These are phyloP conservation scores for Hypoxylon crocopeplum DNA, from an alignment of 495 filamentous ascomycete species.

Conservation along the genomic window DNA sequence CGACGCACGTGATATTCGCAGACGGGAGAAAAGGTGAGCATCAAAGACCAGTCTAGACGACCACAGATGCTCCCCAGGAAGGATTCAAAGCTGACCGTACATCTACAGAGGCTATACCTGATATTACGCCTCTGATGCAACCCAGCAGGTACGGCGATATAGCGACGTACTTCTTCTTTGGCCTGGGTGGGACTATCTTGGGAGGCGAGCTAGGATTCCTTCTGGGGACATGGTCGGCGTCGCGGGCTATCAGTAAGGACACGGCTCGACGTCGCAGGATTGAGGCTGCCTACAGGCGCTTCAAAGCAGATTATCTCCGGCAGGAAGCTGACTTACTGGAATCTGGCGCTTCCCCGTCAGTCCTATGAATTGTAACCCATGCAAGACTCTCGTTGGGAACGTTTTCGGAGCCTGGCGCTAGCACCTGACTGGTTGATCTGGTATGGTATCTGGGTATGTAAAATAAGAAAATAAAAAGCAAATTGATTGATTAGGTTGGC, in stretches of 20 bases:
- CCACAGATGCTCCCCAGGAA: background rate
- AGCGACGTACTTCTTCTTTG: conserved; percentile 69
- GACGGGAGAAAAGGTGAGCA: conserved; percentile 62
- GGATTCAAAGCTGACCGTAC: too few relatives aligned
- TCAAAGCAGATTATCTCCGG: conserved; percentile 66
- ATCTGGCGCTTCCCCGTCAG: conserved; percentile 27
- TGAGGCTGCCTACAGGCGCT: conserved; percentile 68
- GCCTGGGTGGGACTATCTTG: conserved; percentile 65
- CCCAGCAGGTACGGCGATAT: conserved; percentile 66
- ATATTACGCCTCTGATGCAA: conserved; percentile 62
- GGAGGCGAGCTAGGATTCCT: conserved; percentile 69
- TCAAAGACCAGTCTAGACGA: background rate
- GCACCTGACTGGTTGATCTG: too few relatives aligned
- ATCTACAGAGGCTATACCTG: conserved; percentile 63
- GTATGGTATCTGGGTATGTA: too few relatives aligned
- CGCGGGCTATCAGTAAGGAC: conserved; percentile 59
- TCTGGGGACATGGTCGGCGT: conserved; percentile 59
- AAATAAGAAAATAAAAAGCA: too few relatives aligned
- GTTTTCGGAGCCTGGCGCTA: too few relatives aligned
- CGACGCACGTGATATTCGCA: conserved; percentile 66
- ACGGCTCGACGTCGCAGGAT: conserved; percentile 62
- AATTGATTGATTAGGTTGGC: too few relatives aligned
- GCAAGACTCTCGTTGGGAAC: too few relatives aligned
- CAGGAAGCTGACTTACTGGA: conserved; percentile 64
- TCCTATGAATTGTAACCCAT: background rate